These are phyloP conservation scores for Penicillium flavigenum DNA, from an alignment of 495 filamentous ascomycete genomes.

Conservation along the genomic window DNA sequence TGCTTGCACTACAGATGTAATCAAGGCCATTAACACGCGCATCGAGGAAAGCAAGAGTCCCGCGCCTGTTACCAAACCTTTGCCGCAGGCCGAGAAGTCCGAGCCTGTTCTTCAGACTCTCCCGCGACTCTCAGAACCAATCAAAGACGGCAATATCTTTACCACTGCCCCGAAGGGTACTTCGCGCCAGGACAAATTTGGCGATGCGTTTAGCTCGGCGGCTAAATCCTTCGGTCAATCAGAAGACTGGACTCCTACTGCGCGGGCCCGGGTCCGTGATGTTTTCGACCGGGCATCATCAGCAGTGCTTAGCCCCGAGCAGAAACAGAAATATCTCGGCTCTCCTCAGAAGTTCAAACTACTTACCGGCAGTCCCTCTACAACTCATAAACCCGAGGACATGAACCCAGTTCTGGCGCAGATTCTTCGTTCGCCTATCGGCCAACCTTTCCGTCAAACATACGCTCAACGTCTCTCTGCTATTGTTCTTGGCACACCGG, in stretches of 20 bases:
- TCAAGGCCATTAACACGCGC: slow-evolving; percentile 63
- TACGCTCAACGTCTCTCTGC: slow-evolving; percentile 60
- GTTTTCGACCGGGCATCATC: slow-evolving; percentile 45
- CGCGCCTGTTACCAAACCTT: slow-evolving; percentile 31
- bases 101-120: slow-evolving; percentile 45
- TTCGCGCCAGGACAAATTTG: slow-evolving; percentile 49
- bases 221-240: slow-evolving; percentile 61
- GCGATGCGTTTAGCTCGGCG: slow-evolving; percentile 52
- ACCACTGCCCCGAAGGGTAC: slow-evolving; percentile 46
- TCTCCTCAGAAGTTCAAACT: slow-evolving; percentile 41
- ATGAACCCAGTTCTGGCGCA: slow-evolving; percentile 39
- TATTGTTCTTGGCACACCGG: slow-evolving; percentile 67
- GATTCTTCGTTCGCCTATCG: slow-evolving; percentile 53
- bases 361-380: slow-evolving; percentile 34
- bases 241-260: slow-evolving; percentile 47
- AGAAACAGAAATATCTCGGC: slow-evolving; percentile 41
- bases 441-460: slow-evolving; percentile 68
- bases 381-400: slow-evolving; percentile 37
- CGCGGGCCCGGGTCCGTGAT: slow-evolving; percentile 43
- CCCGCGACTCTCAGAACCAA: slow-evolving; percentile 51
- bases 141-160: slow-evolving; percentile 62
- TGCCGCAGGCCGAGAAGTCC: slow-evolving; percentile 27
- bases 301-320: slow-evolving; percentile 42
- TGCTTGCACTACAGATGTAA: slow-evolving; percentile 60
- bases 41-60: slow-evolving; percentile 60